Evolutionary conservation across 305 asterid genomes (phyloP).

Genomic region (Andrographis paniculata): DNA sequence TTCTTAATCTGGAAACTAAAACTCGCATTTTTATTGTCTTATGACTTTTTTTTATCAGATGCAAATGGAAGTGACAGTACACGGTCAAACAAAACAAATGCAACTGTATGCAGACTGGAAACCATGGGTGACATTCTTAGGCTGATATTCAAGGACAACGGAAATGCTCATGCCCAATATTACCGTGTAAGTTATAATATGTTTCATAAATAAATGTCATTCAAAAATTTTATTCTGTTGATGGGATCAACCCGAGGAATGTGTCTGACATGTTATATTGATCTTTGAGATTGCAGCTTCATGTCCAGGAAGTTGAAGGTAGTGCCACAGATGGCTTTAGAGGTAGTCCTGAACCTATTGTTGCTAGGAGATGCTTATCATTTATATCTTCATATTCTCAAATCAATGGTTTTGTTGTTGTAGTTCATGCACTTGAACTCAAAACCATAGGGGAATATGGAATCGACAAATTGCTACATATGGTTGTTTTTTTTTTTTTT

Average conservation of each 20-base stretch:
- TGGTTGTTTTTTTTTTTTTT: too few relatives aligned
- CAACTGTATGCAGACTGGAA: slow-evolving; percentile 61
- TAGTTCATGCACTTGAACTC: slow-evolving; percentile 1
- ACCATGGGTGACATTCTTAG: slow-evolving; percentile 78
- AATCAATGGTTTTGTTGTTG: slow-evolving; percentile 9
- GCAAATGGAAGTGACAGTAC: slow-evolving; percentile 43
- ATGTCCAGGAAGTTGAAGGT: slow-evolving; percentile 77
- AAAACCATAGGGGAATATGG: slow-evolving; percentile 1
- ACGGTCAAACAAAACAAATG: slow-evolving; percentile 50
- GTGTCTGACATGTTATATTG: slow-evolving; percentile 22
- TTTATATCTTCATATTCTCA: slow-evolving; percentile 12
- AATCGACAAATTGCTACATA: too few relatives aligned
- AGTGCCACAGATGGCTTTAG: slow-evolving; percentile 43
- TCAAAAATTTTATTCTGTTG: slow-evolving; percentile 10
- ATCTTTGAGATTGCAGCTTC: slow-evolving; percentile 51
- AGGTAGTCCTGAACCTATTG: slow-evolving; percentile 38
- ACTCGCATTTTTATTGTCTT: slow-evolving; percentile 1
- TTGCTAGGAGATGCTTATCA: slow-evolving; percentile 13
- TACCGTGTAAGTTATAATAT: slow-evolving; percentile 62
- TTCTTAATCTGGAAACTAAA: too few relatives aligned
- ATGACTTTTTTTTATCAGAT: slow-evolving; percentile 33
- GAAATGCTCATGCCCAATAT: slow-evolving; percentile 68
- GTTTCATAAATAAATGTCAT: slow-evolving; percentile 6
- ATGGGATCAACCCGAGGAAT: slow-evolving; percentile 17
- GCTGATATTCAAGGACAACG: slow-evolving; percentile 56